Percentiles rank a stretch among this genome's conserved stretches.
Evolutionary conservation across 2,329 filamentous ascomycete species (phyloP).

Genomic region (Aspergillus costaricaensis): DNA sequence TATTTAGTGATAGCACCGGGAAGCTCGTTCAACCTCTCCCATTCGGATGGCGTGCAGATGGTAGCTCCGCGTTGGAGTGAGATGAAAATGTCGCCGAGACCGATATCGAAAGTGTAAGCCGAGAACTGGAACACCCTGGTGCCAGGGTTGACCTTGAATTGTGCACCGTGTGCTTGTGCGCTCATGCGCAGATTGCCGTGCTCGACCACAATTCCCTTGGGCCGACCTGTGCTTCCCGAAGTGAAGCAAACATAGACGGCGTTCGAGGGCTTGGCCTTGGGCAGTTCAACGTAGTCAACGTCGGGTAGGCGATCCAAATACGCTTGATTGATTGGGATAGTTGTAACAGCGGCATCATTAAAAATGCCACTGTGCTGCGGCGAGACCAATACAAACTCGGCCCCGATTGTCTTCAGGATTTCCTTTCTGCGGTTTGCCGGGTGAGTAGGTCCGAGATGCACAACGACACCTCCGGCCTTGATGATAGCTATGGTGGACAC

Average conservation of each 20-base stretch:
- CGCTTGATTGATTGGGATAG: not conserved
- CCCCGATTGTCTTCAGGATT: not conserved
- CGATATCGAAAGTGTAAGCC: slow-evolving; percentile 8
- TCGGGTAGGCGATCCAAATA: not conserved
- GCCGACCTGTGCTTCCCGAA: not conserved
- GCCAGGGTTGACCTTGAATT: not conserved
- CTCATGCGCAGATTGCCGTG: not conserved
- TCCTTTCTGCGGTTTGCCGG: not conserved
- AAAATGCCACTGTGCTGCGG: not conserved
- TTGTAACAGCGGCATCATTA: not conserved
- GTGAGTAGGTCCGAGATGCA: slow-evolving; percentile 1
- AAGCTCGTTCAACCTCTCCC: slow-evolving; percentile 1
- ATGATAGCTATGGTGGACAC: slow-evolving; percentile 1
- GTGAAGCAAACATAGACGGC: slow-evolving; percentile 3
- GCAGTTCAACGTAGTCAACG: not conserved
- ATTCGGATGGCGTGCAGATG: slow-evolving; percentile 4
- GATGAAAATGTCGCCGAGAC: slow-evolving; percentile 6
- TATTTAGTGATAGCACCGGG: slow-evolving; percentile 1
- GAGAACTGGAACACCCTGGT: slow-evolving; percentile 10
- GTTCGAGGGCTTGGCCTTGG: not conserved
- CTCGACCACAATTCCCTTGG: slow-evolving; percentile 3
- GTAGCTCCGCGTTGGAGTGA: slow-evolving; percentile 3
- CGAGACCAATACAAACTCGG: not conserved
- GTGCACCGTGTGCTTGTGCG: not conserved
- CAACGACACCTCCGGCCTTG: slow-evolving; percentile 2